A percentile compares a stretch with the other conserved stretches of the same genome.
Conservation (phyloP, 495 filamentous ascomycete genomes). For the Bryoglossum gracile region DNA sequence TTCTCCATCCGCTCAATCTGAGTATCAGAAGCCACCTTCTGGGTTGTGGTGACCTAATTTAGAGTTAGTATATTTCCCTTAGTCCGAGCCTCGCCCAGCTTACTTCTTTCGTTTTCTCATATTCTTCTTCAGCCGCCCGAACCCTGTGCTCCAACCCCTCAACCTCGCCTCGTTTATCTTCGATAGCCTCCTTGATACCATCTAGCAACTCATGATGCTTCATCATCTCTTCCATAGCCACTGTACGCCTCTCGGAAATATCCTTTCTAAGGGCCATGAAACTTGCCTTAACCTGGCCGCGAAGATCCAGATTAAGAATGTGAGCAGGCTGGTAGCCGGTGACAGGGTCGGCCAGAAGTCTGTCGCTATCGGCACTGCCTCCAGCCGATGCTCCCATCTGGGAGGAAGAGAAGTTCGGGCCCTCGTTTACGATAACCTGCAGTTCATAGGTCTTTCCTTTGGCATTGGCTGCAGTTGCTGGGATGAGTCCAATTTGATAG, state of each 20-base stretch:
- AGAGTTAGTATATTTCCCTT: conserved; percentile 16
- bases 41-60: conserved; percentile 59
- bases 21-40: conserved; percentile 78
- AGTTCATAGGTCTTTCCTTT: conserved; percentile 81
- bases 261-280: conserved; percentile 76
- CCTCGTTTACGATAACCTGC: conserved; percentile 55
- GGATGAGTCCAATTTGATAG: conserved; percentile 88
- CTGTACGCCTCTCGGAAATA: conserved; percentile 75
- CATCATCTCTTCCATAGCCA: conserved; percentile 77
- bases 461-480: conserved; percentile 73
- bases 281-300: conserved; percentile 69
- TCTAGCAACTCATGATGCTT: conserved; percentile 87
- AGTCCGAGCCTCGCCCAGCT: background rate
- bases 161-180: conserved; percentile 86
- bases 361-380: conserved; percentile 40
- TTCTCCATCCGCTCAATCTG: conserved; percentile 99
- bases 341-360: conserved; percentile 69
- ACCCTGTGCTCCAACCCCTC: conserved; percentile 84
- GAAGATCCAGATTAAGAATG: conserved; percentile 77
- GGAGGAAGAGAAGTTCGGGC: conserved; percentile 69
- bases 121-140: conserved; percentile 82
- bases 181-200: conserved; percentile 86
- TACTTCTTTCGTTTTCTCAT: conserved; percentile 84
- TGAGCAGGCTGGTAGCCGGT: conserved; percentile 87
- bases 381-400: conserved; percentile 50